A percentile compares a stretch with the other conserved stretches of the same genome.
phyloP scores from a whole-genome alignment of 176 grass and related monocot genomes.

The Phoenix roebelenii region DNA sequence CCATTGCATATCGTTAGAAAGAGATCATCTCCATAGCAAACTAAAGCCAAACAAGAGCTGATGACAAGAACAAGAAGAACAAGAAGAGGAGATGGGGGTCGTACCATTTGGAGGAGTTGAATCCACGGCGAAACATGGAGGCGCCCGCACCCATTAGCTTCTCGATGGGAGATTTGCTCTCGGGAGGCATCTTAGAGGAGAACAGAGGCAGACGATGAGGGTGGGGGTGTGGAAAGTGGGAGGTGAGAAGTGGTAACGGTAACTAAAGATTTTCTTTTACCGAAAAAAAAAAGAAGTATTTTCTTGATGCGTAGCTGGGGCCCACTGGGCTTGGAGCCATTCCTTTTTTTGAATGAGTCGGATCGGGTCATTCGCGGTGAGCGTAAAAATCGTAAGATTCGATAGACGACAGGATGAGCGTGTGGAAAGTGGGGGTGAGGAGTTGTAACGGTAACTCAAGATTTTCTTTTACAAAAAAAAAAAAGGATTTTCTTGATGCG shows the following conservation, averaged over 20 bases:
- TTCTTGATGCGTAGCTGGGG: too few relatives aligned
- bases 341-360: too few relatives aligned
- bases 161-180: background rate
- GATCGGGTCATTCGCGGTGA: too few relatives aligned
- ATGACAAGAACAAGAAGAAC: background rate
- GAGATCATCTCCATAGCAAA: too few relatives aligned
- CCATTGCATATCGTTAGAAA: background rate
- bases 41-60: background rate
- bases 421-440: too few relatives aligned
- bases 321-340: too few relatives aligned
- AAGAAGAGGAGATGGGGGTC: background rate
- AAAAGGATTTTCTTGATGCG: too few relatives aligned
- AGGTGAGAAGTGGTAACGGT: background rate
- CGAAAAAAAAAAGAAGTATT: too few relatives aligned
- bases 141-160: background rate
- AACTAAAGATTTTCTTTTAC: background rate
- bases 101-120: constrained; percentile 80
- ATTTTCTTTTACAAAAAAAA: too few relatives aligned
- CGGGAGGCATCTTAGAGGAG: background rate
- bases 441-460: too few relatives aligned
- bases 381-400: too few relatives aligned
- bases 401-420: too few relatives aligned
- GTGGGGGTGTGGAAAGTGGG: background rate
- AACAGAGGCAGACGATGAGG: constrained; percentile 8
- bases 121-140: constrained; percentile 39